Conservation (phyloP, 2,329 filamentous ascomycete species). For the Ceratocystis variospora region DNA sequence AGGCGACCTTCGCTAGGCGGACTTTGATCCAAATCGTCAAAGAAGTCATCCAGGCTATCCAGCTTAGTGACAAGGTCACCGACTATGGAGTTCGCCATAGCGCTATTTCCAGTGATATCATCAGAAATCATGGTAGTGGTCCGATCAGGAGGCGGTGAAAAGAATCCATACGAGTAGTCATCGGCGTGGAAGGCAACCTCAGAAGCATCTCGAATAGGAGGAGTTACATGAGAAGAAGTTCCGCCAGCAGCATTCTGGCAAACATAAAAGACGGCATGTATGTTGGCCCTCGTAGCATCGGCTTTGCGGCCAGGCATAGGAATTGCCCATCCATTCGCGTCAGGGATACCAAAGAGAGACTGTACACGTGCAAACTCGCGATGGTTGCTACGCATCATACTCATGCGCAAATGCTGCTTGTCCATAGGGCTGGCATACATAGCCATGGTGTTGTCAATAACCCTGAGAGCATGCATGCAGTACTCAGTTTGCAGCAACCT, state of each 20-base stretch:
- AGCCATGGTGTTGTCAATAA: slow-evolving; percentile 88
- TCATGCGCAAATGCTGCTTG: slow-evolving; percentile 91
- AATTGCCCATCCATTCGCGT: slow-evolving; percentile 91
- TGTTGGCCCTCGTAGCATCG: slow-evolving; percentile 72
- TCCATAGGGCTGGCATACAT: slow-evolving; percentile 88
- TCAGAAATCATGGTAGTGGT: slow-evolving; percentile 91
- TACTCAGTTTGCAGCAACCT: slow-evolving; percentile 84
- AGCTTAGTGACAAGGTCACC: slow-evolving; percentile 71
- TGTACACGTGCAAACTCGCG: slow-evolving; percentile 93
- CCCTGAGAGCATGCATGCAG: slow-evolving; percentile 80
- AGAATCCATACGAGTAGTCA: slow-evolving; percentile 71
- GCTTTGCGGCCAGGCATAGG: slow-evolving; percentile 85
- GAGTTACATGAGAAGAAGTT: slow-evolving; percentile 35
- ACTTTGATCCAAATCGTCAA: slow-evolving; percentile 51
- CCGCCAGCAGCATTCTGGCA: slow-evolving; percentile 52
- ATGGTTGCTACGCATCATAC: slow-evolving; percentile 79
- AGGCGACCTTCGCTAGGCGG: slow-evolving; percentile 41
- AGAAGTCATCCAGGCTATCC: slow-evolving; percentile 70
- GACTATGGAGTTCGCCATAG: slow-evolving; percentile 34
- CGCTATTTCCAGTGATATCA: slow-evolving; percentile 55
- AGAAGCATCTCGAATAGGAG: slow-evolving; percentile 71
- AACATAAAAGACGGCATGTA: slow-evolving; percentile 92
- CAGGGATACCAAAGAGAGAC: slow-evolving; percentile 90
- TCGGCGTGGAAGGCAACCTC: slow-evolving; percentile 90
- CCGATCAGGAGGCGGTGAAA: slow-evolving; percentile 57